These are phyloP conservation scores for Neonothopanus nambi DNA, from an alignment of 1,284 basidiomycete species.

Conservation along the genomic window DNA sequence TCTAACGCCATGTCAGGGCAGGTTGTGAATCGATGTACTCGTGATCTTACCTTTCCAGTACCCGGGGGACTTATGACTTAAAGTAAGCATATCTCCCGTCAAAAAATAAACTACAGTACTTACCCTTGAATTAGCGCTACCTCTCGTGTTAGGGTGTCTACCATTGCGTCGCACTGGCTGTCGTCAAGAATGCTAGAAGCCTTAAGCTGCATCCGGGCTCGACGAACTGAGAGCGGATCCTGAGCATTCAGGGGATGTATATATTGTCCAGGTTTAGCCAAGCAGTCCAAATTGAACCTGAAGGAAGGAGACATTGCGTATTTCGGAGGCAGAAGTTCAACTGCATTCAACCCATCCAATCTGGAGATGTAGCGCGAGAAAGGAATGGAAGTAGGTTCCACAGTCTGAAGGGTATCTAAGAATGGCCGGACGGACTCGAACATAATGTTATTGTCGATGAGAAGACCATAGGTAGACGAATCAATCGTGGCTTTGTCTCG, in stretches of 20 bases:
- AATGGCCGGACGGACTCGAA: slow-evolving; percentile 65
- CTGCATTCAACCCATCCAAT: slow-evolving; percentile 28
- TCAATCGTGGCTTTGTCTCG: slow-evolving; percentile 15
- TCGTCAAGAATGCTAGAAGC: slow-evolving; percentile 54
- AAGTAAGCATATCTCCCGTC: background rate
- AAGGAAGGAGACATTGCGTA: slow-evolving; percentile 52
- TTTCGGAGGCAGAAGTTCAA: slow-evolving; percentile 44
- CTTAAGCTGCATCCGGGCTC: slow-evolving; percentile 42
- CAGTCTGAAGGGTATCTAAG: slow-evolving; percentile 47
- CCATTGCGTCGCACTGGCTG: slow-evolving; percentile 67
- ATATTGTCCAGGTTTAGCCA: slow-evolving; percentile 6
- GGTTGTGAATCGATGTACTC: background rate
- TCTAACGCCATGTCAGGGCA: slow-evolving; percentile 35
- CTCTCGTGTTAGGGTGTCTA: slow-evolving; percentile 60
- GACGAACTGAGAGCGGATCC: slow-evolving; percentile 37
- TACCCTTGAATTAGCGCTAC: slow-evolving; percentile 72
- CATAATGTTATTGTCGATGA: slow-evolving; percentile 62
- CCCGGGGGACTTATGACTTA: slow-evolving; percentile 61
- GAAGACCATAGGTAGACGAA: slow-evolving; percentile 27
- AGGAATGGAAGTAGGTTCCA: slow-evolving; percentile 52
- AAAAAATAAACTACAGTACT: slow-evolving; percentile 17
- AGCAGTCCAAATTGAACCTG: slow-evolving; percentile 45
- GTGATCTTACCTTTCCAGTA: slow-evolving; percentile 61
- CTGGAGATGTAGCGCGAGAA: slow-evolving; percentile 52
- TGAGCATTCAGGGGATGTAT: slow-evolving; percentile 30